A percentile compares a stretch with the other conserved stretches of the same genome.
Conservation (phyloP, 2,329 filamentous ascomycete species). For the Dothistroma septosporum region DNA sequence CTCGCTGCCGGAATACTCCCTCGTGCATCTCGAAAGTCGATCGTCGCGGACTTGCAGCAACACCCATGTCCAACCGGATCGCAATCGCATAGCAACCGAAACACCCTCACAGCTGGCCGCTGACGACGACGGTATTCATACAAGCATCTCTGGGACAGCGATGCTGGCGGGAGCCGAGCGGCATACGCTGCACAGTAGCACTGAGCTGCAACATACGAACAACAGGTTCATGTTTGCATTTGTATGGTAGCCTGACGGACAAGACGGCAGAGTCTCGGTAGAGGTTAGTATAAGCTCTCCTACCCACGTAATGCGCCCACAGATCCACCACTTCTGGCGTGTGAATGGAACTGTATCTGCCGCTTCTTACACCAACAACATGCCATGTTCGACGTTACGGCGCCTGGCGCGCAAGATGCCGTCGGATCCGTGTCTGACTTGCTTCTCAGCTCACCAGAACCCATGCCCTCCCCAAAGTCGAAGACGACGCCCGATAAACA, state of each 20-base stretch:
- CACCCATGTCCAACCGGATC: background rate
- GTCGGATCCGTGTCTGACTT: slow-evolving; percentile 28
- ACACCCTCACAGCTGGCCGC: background rate
- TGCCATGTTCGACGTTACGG: slow-evolving; percentile 27
- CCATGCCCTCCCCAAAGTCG: slow-evolving; percentile 27
- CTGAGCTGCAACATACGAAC: background rate
- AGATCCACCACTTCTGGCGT: background rate
- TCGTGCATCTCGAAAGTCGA: background rate
- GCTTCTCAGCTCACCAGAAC: slow-evolving; percentile 20
- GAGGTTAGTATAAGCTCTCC: slow-evolving; percentile 9
- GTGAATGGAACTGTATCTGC: background rate
- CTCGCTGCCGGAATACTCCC: background rate
- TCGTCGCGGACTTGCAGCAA: background rate
- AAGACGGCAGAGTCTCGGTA: slow-evolving; percentile 11
- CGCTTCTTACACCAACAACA: background rate
- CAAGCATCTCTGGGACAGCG: background rate
- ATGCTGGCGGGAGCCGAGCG: slow-evolving; percentile 5
- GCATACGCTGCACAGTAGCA: background rate
- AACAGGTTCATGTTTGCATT: background rate
- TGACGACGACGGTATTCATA: background rate
- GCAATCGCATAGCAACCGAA: slow-evolving; percentile 3
- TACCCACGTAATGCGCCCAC: slow-evolving; percentile 7
- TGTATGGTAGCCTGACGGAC: background rate
- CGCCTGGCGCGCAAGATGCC: slow-evolving; percentile 22
- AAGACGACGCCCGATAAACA: slow-evolving; percentile 32